Evolutionary conservation across 2,329 filamentous ascomycete genomes (phyloP).

Genomic region (Claviceps lovelessii): DNA sequence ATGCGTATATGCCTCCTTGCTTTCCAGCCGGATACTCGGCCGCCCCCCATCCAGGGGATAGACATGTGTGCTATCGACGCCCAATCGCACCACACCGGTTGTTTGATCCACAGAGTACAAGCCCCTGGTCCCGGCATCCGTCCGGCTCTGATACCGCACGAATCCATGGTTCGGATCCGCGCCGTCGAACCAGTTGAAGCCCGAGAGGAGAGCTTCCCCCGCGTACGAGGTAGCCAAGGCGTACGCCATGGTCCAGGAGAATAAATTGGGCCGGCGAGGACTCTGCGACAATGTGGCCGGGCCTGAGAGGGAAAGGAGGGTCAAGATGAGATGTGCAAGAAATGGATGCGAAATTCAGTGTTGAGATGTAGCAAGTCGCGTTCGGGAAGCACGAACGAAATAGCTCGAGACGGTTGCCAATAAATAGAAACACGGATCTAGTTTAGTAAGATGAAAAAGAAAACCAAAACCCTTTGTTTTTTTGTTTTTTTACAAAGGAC

Average conservation of each 20-base stretch:
- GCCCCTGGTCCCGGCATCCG: constrained; percentile 23
- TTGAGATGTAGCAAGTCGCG: too few relatives aligned
- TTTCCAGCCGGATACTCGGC: constrained; percentile 51
- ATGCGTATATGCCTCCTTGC: constrained; percentile 46
- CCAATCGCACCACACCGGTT: constrained; percentile 29
- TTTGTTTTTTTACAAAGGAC: background rate
- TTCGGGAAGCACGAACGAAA: too few relatives aligned
- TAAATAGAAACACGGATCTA: too few relatives aligned
- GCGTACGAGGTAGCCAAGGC: constrained; percentile 28
- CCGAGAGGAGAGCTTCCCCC: constrained; percentile 28
- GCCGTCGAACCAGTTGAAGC: constrained; percentile 36
- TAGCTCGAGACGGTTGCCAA: too few relatives aligned
- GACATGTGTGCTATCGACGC: constrained; percentile 27
- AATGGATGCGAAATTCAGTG: too few relatives aligned
- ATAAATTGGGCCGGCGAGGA: background rate
- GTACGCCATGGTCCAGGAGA: constrained; percentile 20
- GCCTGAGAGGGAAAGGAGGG: background rate
- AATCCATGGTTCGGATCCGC: constrained; percentile 52
- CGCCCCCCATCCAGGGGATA: constrained; percentile 27
- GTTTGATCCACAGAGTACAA: constrained; percentile 28
- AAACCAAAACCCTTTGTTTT: background rate
- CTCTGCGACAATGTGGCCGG: background rate
- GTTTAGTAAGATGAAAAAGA: background rate
- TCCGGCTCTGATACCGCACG: constrained; percentile 40
- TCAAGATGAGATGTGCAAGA: too few relatives aligned